Conservation (phyloP, 1,284 basidiomycete species). For the Chondrostereum purpureum region DNA sequence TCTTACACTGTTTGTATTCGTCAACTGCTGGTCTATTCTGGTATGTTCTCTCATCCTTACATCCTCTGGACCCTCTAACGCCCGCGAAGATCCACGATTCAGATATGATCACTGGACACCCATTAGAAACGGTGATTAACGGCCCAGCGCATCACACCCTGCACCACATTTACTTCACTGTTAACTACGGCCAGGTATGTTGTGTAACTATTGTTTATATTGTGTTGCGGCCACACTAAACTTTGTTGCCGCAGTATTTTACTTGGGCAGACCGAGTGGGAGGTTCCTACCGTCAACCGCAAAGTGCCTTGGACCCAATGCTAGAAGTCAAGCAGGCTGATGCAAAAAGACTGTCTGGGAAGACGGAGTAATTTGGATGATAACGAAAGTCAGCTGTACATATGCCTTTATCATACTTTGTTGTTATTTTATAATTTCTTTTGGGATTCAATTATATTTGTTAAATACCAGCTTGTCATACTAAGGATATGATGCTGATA, state of each 20-base stretch:
- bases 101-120: slow-evolving; percentile 97
- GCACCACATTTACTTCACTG: slow-evolving; percentile 93
- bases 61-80: slow-evolving; percentile 6
- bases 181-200: slow-evolving; percentile 85
- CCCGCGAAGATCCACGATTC: slow-evolving; percentile 86
- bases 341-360: neutral
- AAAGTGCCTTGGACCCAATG: slow-evolving; percentile 71
- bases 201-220: too few relatives aligned
- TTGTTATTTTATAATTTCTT: too few relatives aligned
- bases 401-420: too few relatives aligned
- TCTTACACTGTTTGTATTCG: slow-evolving; percentile 77
- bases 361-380: neutral
- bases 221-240: too few relatives aligned
- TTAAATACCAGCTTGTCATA: too few relatives aligned
- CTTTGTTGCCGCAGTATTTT: slow-evolving; percentile 91
- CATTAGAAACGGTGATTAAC: slow-evolving; percentile 89
- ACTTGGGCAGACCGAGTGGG: slow-evolving; percentile 88
- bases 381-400: too few relatives aligned
- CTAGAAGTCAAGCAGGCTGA: slow-evolving; percentile 44
- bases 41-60: slow-evolving; percentile 34
- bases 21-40: slow-evolving; percentile 91
- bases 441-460: too few relatives aligned
- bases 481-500: too few relatives aligned
- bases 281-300: slow-evolving; percentile 62
- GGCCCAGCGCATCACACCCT: slow-evolving; percentile 97